A percentile compares a stretch with the other conserved stretches of the same genome.
phyloP scores from a whole-genome alignment of 73 alveolate species.

The Symbiodinium natans region DNA sequence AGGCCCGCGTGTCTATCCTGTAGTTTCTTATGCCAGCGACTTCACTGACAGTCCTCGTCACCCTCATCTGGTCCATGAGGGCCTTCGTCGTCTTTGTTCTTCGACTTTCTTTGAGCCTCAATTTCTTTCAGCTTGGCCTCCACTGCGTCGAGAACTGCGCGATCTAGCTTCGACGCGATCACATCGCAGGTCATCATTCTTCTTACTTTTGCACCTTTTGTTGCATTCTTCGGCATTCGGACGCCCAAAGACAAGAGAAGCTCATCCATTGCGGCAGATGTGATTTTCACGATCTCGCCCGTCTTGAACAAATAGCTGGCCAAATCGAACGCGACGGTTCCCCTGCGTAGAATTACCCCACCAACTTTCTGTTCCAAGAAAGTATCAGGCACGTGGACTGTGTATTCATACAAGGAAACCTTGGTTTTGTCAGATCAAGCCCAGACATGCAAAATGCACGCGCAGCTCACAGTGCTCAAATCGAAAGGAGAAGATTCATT shows the following conservation, averaged over 20 bases:
- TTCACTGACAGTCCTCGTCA: too few relatives aligned
- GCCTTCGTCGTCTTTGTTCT: too few relatives aligned
- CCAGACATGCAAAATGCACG: too few relatives aligned
- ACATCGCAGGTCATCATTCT: neutral
- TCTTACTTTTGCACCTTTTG: neutral
- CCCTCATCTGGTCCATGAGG: too few relatives aligned
- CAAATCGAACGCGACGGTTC: neutral
- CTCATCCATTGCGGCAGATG: neutral
- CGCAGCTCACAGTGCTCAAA: too few relatives aligned
- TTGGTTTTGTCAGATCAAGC: too few relatives aligned
- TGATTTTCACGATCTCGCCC: neutral
- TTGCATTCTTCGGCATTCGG: neutral
- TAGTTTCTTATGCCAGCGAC: too few relatives aligned
- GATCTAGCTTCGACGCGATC: neutral
- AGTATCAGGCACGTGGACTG: neutral
- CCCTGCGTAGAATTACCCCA: neutral
- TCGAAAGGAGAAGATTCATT: too few relatives aligned
- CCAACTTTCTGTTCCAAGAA: neutral
- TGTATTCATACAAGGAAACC: neutral
- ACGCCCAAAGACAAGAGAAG: neutral
- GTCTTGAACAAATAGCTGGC: neutral
- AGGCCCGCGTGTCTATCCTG: too few relatives aligned
- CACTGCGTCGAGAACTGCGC: neutral
- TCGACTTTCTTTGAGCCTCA: neutral
- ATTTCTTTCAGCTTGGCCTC: neutral